A percentile compares a stretch with the other conserved stretches of the same genome.
Conservation (phyloP, 768 basidiomycete genomes). For the Suillus decipiens region DNA sequence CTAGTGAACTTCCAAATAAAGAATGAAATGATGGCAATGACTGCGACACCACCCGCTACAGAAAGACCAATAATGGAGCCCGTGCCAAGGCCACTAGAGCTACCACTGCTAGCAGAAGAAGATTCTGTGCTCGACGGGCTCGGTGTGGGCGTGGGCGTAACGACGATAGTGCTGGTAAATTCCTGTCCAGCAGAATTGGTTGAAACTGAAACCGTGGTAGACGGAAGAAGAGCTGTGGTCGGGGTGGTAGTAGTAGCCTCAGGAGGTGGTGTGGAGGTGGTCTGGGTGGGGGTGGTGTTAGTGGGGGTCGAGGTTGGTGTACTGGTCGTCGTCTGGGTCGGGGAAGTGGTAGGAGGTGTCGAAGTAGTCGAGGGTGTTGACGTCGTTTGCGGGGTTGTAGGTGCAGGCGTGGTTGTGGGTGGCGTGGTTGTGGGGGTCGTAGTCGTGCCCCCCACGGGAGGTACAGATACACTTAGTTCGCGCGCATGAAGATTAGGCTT, state of each 20-base stretch:
- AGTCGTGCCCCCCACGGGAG: slow-evolving; percentile 7
- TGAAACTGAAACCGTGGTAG: slow-evolving; percentile 17
- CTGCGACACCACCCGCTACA: slow-evolving; percentile 77
- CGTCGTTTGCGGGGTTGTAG: slow-evolving; percentile 12
- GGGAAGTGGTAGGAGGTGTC: slow-evolving; percentile 13
- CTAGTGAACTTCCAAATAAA: slow-evolving; percentile 86
- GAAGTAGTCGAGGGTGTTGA: not conserved
- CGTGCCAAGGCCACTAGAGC: slow-evolving; percentile 50
- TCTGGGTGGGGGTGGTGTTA: not conserved
- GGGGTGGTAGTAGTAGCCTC: slow-evolving; percentile 7
- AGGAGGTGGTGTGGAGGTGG: slow-evolving; percentile 14
- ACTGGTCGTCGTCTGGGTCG: slow-evolving; percentile 8
- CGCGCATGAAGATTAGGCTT: slow-evolving; percentile 19
- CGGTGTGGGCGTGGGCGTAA: slow-evolving; percentile 23
- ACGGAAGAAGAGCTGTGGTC: slow-evolving; percentile 7
- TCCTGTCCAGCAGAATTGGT: slow-evolving; percentile 34
- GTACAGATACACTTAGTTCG: slow-evolving; percentile 3
- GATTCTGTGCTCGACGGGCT: slow-evolving; percentile 28
- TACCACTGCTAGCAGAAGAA: slow-evolving; percentile 18
- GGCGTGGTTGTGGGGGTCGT: slow-evolving; percentile 13
- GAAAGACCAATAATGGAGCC: slow-evolving; percentile 81
- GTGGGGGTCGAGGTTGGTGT: slow-evolving; percentile 1
- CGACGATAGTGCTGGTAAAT: slow-evolving; percentile 25
- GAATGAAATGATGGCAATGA: slow-evolving; percentile 71
- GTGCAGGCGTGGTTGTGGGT: slow-evolving; percentile 10